phyloP scores from a whole-genome alignment of 192 early-diverging fungal genomes.

The Podila horticola region DNA sequence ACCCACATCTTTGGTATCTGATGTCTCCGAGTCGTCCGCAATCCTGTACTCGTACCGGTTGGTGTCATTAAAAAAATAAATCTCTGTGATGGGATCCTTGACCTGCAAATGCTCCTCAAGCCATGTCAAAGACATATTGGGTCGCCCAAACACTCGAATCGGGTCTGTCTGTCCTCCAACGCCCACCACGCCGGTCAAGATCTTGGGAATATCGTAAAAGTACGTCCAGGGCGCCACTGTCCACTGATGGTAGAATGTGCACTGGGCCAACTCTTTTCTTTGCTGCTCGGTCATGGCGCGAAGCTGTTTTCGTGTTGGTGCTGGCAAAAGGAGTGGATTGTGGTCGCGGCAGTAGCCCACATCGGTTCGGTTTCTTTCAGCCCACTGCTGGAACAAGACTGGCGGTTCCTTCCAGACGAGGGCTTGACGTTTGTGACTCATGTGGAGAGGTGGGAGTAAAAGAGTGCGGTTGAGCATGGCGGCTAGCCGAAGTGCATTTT shows the following conservation, averaged over 20 bases:
- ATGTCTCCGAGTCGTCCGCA: constrained; percentile 27
- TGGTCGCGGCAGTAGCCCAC: constrained; percentile 31
- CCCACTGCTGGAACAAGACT: constrained; percentile 24
- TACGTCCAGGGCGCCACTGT: constrained; percentile 46
- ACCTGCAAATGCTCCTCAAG: constrained; percentile 25
- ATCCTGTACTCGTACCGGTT: constrained; percentile 34
- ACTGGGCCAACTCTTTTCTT: constrained; percentile 10
- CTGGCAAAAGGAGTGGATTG: constrained; percentile 15
- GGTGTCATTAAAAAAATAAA: constrained; percentile 32
- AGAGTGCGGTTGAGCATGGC: constrained; percentile 61
- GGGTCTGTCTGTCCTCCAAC: constrained; percentile 26
- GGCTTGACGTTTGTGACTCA: constrained; percentile 45
- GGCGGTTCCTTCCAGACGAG: constrained; percentile 27
- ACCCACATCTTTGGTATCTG: constrained; percentile 11
- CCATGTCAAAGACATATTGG: constrained; percentile 38
- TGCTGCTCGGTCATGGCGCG: constrained; percentile 19
- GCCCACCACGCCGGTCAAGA: constrained; percentile 14
- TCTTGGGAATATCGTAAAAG: constrained; percentile 42
- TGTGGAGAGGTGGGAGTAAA: constrained; percentile 54
- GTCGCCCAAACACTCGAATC: constrained; percentile 39
- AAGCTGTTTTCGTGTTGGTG: constrained; percentile 8
- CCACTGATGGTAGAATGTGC: constrained; percentile 39
- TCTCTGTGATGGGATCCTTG: constrained; percentile 30
- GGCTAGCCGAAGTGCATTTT: constrained; percentile 61
- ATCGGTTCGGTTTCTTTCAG: constrained; percentile 20